Evolutionary conservation across 345 rosid genomes (phyloP).

Genomic region (Firmiana major): DNA sequence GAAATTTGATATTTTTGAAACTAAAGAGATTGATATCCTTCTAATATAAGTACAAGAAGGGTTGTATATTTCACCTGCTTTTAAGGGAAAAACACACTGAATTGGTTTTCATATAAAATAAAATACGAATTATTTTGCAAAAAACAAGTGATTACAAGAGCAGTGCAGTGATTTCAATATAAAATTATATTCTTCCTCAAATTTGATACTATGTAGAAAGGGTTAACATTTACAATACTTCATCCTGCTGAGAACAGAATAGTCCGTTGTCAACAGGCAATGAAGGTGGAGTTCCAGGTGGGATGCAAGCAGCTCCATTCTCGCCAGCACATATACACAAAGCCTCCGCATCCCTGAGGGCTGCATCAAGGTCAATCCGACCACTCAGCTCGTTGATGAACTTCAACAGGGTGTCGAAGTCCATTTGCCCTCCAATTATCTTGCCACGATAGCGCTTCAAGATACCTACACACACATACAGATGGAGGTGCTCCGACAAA

Average conservation of each 20-base stretch:
- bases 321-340: conserved; percentile 93
- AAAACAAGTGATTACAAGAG: not conserved
- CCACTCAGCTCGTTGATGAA: conserved; percentile 93
- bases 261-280: conserved; percentile 58
- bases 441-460: conserved; percentile 81
- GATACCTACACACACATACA: conserved; percentile 80
- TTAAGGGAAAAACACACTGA: too few species aligned
- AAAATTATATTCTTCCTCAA: not conserved
- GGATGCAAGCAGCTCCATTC: conserved; percentile 83
- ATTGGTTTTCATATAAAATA: not conserved
- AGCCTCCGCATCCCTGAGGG: conserved; percentile 89
- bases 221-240: conserved; percentile 47
- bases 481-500: conserved; percentile 83
- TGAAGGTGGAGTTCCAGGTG: conserved; percentile 93
- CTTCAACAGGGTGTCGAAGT: conserved; percentile 89
- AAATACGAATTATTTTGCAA: not conserved
- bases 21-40: too few species aligned
- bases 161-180: not conserved
- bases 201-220: not conserved
- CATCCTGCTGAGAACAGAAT: conserved; percentile 60
- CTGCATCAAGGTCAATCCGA: conserved; percentile 61
- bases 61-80: too few species aligned
- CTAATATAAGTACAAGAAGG: too few species aligned
- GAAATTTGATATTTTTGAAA: too few species aligned
- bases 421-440: conserved; percentile 93